phyloP scores from a whole-genome alignment of 225 moss, liverwort and hornwort genomes.

The Pleurozium schreberi region DNA sequence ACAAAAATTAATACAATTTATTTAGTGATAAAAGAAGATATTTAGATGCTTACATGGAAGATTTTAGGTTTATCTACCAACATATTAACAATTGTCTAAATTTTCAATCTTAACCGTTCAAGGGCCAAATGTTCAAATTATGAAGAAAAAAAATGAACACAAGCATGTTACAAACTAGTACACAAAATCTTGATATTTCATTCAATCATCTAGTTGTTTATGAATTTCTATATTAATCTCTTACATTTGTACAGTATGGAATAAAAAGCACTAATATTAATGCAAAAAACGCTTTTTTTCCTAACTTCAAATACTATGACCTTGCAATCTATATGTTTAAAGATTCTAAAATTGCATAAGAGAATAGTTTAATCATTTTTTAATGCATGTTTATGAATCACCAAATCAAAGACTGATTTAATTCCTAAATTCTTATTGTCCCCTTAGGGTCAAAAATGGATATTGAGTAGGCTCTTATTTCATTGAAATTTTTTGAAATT shows the following conservation, averaged over 20 bases:
- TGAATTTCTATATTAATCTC: not conserved
- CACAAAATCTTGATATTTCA: not conserved
- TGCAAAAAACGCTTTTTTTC: not conserved
- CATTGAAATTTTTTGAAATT: too few species aligned
- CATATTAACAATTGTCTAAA: not conserved
- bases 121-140: not conserved
- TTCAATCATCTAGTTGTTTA: not conserved
- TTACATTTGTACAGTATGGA: not conserved
- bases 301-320: not conserved
- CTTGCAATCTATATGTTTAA: too few species aligned
- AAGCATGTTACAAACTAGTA: not conserved
- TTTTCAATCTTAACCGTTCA: not conserved
- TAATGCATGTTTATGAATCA: not conserved
- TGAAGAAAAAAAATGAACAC: not conserved
- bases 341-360: too few species aligned
- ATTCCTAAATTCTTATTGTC: not conserved
- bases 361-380: too few species aligned
- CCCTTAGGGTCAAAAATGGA: too few species aligned
- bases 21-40: not conserved
- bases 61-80: not conserved
- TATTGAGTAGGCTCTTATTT: too few species aligned
- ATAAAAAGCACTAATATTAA: not conserved
- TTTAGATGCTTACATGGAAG: not conserved
- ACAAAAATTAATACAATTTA: not conserved
- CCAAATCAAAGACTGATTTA: not conserved